These are phyloP conservation scores for Erucastrum elatum DNA, from an alignment of 345 rosid genomes.

Conservation along the genomic window DNA sequence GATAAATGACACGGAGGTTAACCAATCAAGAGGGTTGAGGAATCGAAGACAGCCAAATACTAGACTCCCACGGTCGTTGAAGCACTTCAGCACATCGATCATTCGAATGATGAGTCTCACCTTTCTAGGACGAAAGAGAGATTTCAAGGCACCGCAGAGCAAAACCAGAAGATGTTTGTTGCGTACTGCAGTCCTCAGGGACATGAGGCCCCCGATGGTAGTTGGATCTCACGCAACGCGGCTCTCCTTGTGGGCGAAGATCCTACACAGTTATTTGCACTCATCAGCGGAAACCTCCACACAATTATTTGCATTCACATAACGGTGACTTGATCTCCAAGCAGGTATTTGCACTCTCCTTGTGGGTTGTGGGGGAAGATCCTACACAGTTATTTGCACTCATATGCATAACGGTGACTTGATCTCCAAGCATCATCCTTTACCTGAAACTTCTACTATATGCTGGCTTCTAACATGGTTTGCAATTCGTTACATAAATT, in stretches of 20 bases:
- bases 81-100: constrained; percentile 39
- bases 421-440: no score
- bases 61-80: constrained; percentile 52
- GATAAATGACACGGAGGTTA: constrained; percentile 64
- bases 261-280: constrained; percentile 60
- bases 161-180: constrained; percentile 60
- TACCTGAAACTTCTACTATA: no score
- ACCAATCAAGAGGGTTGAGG: constrained; percentile 67
- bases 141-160: constrained; percentile 44
- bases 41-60: constrained; percentile 58
- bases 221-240: constrained; percentile 88
- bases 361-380: no score
- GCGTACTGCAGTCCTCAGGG: constrained; percentile 64
- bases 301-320: constrained; percentile 44
- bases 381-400: no score
- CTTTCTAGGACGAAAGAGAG: constrained; percentile 41
- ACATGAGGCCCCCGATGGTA: constrained; percentile 52
- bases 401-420: no score
- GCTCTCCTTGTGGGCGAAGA: constrained; percentile 95
- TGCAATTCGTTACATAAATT: no score
- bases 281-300: constrained; percentile 27
- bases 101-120: constrained; percentile 47
- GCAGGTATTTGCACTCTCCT: no score
- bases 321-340: background rate
- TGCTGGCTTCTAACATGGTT: background rate